Conservation (phyloP, 495 filamentous ascomycete species). For the Podospora bellae-mahoneyi region DNA sequence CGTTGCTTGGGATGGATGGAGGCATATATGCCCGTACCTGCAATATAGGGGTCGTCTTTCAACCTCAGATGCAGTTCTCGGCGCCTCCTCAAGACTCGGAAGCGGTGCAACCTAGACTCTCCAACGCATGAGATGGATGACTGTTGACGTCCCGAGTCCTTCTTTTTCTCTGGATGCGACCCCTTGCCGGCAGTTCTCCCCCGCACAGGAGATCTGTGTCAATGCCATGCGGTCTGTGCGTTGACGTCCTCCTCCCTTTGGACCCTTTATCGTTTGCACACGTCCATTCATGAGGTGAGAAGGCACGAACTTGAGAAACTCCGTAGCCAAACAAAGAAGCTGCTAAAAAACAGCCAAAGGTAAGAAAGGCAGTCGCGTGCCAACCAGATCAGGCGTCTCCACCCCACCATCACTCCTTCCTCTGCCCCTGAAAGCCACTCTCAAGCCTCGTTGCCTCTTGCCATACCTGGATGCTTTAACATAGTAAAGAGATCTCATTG, state of each 20-base stretch:
- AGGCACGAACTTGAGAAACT: background rate
- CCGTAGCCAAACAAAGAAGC: background rate
- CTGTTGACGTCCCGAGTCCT: background rate
- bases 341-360: background rate
- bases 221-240: conserved; percentile 25
- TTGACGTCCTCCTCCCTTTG: background rate
- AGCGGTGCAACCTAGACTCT: background rate
- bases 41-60: background rate
- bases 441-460: background rate
- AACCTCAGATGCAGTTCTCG: background rate
- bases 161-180: background rate
- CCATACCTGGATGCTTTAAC: conserved; percentile 4
- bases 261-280: background rate
- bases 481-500: background rate
- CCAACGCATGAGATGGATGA: background rate
- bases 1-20: conserved; percentile 15
- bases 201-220: conserved; percentile 16
- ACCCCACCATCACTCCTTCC: background rate
- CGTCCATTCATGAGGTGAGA: background rate
- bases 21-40: background rate
- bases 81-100: background rate
- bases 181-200: conserved; percentile 1
- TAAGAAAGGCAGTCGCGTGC: background rate
- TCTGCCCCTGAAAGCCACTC: conserved; percentile 1
- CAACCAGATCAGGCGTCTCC: background rate